phyloP scores from a whole-genome alignment of 2,329 filamentous ascomycete genomes.

The Claviceps africana region DNA sequence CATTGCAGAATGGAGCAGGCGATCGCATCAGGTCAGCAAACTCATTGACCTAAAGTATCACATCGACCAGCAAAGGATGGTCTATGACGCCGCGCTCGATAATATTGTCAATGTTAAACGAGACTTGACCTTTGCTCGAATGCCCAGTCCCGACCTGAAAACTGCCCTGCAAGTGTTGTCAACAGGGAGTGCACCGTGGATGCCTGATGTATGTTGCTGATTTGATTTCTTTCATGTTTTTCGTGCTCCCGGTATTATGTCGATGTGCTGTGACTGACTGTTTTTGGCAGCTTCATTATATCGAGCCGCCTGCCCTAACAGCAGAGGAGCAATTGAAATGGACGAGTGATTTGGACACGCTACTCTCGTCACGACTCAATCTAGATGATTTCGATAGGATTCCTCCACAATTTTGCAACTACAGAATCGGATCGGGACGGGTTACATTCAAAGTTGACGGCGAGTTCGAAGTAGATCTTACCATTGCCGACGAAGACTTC shows the following conservation, averaged over 20 bases:
- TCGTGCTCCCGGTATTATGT: neutral
- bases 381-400: constrained; percentile 66
- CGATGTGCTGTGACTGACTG: constrained; percentile 15
- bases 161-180: constrained; percentile 78
- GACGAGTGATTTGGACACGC: constrained; percentile 68
- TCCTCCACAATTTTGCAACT: constrained; percentile 63
- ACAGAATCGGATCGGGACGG: constrained; percentile 68
- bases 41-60: constrained; percentile 78
- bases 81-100: constrained; percentile 46
- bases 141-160: constrained; percentile 81
- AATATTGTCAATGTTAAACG: constrained; percentile 59
- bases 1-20: constrained; percentile 77
- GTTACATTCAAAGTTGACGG: constrained; percentile 72
- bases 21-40: constrained; percentile 64
- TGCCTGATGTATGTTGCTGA: constrained; percentile 52
- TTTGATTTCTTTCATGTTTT: neutral
- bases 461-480: constrained; percentile 89
- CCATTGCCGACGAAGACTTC: constrained; percentile 73
- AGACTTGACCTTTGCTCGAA: constrained; percentile 55
- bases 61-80: constrained; percentile 47
- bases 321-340: constrained; percentile 59
- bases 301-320: constrained; percentile 57
- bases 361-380: constrained; percentile 70
- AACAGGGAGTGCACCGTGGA: constrained; percentile 60
- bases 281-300: constrained; percentile 51